Evolutionary conservation across 1,284 basidiomycete genomes (phyloP).

Genomic region (Irpex sp.): DNA sequence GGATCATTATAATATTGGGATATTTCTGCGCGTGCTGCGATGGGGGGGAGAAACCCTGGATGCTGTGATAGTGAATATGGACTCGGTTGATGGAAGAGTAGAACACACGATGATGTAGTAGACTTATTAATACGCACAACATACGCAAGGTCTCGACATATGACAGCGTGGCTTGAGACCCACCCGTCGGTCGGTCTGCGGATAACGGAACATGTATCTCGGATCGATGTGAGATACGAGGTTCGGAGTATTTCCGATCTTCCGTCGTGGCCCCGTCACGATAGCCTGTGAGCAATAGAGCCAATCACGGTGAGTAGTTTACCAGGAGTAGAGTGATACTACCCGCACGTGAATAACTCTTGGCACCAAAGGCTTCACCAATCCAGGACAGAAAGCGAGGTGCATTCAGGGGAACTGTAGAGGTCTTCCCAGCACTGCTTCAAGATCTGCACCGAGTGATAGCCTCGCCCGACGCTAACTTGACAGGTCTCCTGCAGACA

Average conservation of each 20-base stretch:
- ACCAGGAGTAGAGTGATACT: neutral
- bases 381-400: neutral
- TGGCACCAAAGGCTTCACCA: neutral
- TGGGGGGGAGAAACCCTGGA: neutral
- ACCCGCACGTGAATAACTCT: neutral
- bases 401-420: neutral
- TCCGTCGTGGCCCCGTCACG: neutral
- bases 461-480: neutral
- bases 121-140: neutral
- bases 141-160: neutral
- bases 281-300: neutral
- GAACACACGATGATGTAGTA: neutral
- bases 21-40: neutral
- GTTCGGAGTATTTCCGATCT: neutral
- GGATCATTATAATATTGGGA: neutral
- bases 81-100: neutral
- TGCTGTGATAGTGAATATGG: neutral
- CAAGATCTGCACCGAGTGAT: neutral
- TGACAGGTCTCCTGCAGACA: neutral
- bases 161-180: neutral
- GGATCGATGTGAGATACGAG: neutral
- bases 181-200: neutral
- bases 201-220: neutral
- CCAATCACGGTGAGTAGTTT: neutral
- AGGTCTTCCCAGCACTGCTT: neutral